A percentile compares a stretch with the other conserved stretches of the same genome.
These are phyloP conservation scores for Abelmoschus esculentus DNA, from an alignment of 345 rosid species.

Conservation along the genomic window DNA sequence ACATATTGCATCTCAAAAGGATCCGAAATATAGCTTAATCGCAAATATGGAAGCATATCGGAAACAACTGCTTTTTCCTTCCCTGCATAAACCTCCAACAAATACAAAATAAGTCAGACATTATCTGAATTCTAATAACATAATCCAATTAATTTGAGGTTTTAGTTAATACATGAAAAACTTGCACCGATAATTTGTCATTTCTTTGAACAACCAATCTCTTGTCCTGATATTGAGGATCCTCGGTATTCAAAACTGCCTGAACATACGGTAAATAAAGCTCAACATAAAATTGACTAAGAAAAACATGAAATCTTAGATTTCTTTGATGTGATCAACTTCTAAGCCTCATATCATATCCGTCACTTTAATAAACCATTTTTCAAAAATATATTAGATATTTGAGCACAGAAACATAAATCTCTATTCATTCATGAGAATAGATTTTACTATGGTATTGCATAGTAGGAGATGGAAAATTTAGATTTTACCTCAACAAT, in stretches of 20 bases:
- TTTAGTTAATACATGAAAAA: slow-evolving; percentile 48
- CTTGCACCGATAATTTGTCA: slow-evolving; percentile 70
- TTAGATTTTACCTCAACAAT: slow-evolving; percentile 51
- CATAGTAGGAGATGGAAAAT: slow-evolving; percentile 2
- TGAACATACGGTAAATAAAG: slow-evolving; percentile 21
- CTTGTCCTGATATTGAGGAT: slow-evolving; percentile 96
- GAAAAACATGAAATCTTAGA: background rate
- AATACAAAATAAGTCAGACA: slow-evolving; percentile 9
- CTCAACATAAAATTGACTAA: background rate
- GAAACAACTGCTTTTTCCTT: slow-evolving; percentile 79
- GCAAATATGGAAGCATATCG: slow-evolving; percentile 86
- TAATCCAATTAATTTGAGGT: slow-evolving; percentile 2
- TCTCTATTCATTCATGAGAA: background rate
- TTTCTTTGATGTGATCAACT: background rate
- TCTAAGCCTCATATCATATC: background rate
- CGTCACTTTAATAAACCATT: too few species aligned
- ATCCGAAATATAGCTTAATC: slow-evolving; percentile 87
- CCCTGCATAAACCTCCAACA: slow-evolving; percentile 59
- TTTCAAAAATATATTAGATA: background rate
- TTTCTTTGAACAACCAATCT: slow-evolving; percentile 96
- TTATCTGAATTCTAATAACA: slow-evolving; percentile 5
- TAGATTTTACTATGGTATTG: slow-evolving; percentile 8
- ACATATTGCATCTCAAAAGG: slow-evolving; percentile 87
- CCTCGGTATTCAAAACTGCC: slow-evolving; percentile 91
- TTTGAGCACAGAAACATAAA: background rate